These are phyloP conservation scores for Leishmania tropica DNA, from an alignment of 208 protist species.

Conservation along the genomic window DNA sequence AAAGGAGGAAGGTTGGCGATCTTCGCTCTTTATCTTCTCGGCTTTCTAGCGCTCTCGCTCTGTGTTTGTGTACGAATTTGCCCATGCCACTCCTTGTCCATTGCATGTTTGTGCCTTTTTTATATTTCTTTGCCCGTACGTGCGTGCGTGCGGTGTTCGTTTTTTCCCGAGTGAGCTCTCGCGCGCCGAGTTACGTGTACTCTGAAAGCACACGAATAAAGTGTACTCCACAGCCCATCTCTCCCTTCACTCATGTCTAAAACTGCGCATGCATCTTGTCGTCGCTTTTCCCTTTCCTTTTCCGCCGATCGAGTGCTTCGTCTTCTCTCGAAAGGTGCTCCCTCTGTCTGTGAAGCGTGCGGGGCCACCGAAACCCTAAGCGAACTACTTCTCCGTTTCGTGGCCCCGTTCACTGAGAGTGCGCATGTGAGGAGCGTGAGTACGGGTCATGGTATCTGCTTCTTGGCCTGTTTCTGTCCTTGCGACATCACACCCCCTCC, in stretches of 20 bases:
- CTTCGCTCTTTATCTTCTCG: not conserved
- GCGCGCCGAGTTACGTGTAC: not conserved
- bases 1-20: not conserved
- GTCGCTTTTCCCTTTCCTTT: not conserved
- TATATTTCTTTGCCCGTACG: conserved; percentile 6
- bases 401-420: not conserved
- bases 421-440: not conserved
- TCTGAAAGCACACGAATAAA: not conserved
- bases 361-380: not conserved
- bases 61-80: not conserved
- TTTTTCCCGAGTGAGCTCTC: not conserved
- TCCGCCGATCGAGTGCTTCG: not conserved
- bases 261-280: not conserved
- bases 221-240: not conserved
- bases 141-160: not conserved
- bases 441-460: not conserved
- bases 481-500: not conserved
- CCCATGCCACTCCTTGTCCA: not conserved
- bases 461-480: not conserved
- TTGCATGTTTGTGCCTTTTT: not conserved
- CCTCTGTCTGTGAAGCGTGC: not conserved
- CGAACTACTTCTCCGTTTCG: not conserved
- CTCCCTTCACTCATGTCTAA: not conserved
- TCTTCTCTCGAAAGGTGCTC: not conserved
- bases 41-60: not conserved